Evolutionary conservation across 148 eudicot species (phyloP), one percentile per base, ranked within the genome.

Genomic region (Camellia japonica): DNA sequence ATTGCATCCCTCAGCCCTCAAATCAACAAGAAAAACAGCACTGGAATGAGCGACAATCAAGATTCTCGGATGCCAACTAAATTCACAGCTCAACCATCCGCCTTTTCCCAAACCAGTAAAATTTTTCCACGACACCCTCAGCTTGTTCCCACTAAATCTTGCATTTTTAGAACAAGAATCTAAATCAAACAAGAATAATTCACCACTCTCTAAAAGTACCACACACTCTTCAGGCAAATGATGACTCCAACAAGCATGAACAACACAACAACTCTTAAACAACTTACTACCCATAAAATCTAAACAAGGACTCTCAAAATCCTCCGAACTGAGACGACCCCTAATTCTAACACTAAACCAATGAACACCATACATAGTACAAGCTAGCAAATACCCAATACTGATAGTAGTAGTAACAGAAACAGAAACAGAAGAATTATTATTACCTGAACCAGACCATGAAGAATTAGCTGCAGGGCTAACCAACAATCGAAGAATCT

Each of bases 21-120:
- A 80, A 87, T 95, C 98, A 79, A 92, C 90, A 61, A 89, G 73
- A 76, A 89, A 89, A 23, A 95, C 85, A 18, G 91, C 90, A 80
- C 78, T 81, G 1, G 87, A 82, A 80, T 92, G 87, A 20, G 89
- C 92, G 80, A 88, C 88, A 79, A 92, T 78, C 76, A 93, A 75
- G 79, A 90, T 84, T 70, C 93, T 88, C 0, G 94, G 93, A 83
- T 93, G 95, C 96, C 93, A 91, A 80, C 93, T 87, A 73, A 93
- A 93, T 68, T 89, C 93, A 88, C 96, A 93, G 49, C 96, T 87
- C 68, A 93, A 85, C 98, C 98, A 93, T 71, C 82, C 83, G 78
- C 80, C 78, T 43, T 76, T 76, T 56, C 64, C 79, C 67, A 63
- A 73, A 70, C 78, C 68, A 51, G 43, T 70, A 23, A 47, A 23